A percentile compares a stretch with the other conserved stretches of the same genome.
Conservation (phyloP, 352 stramenopile genomes). For the Pythium sukuiense region DNA sequence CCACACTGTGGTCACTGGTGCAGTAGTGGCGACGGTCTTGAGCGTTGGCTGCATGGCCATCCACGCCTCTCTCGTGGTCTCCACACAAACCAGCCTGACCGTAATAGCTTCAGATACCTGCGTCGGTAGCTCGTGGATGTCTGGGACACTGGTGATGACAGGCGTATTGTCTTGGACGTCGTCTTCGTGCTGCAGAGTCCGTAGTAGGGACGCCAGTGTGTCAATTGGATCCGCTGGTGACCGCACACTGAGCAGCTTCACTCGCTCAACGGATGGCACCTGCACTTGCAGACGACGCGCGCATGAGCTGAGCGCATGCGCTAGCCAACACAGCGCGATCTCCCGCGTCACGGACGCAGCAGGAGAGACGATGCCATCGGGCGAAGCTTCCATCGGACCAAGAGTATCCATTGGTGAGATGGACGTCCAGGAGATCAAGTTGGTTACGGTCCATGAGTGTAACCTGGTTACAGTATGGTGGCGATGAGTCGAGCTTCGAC, state of each 20-base stretch:
- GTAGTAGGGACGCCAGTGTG: constrained; percentile 1
- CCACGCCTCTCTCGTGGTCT: background rate
- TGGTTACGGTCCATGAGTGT: background rate
- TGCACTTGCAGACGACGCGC: constrained; percentile 13
- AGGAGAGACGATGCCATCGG: background rate
- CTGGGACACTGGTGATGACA: background rate
- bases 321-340: constrained; percentile 29
- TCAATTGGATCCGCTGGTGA: background rate
- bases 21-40: background rate
- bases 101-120: background rate
- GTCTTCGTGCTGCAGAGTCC: background rate
- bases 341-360: constrained; percentile 9
- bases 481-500: background rate
- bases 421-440: background rate
- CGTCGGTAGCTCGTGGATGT: background rate
- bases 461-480: background rate
- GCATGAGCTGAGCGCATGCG: constrained; percentile 19
- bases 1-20: background rate
- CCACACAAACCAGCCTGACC: background rate
- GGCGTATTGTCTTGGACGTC: background rate
- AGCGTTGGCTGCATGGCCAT: background rate
- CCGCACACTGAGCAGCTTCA: constrained; percentile 11
- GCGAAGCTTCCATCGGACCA: background rate
- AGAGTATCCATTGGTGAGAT: constrained; percentile 7
- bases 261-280: background rate